A percentile compares a stretch with the other conserved stretches of the same genome.
phyloP scores from a whole-genome alignment of 2,329 filamentous ascomycete species.

The Aspergillus terreus region DNA sequence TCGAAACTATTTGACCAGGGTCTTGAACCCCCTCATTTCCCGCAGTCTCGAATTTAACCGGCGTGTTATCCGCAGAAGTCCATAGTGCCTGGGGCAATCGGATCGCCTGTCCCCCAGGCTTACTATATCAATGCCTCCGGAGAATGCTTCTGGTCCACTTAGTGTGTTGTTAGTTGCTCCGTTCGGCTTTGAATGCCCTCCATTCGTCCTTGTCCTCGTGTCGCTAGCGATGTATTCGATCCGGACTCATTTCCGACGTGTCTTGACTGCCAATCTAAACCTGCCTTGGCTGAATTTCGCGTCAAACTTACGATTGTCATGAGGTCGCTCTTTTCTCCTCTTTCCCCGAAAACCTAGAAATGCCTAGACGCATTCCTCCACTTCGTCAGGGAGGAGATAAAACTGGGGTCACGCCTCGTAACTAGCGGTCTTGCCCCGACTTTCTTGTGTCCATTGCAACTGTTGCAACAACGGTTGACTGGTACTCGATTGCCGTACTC shows the following conservation, averaged over 20 bases:
- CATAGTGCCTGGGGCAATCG: not conserved
- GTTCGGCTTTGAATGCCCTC: not conserved
- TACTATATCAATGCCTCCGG: not conserved
- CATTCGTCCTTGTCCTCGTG: not conserved
- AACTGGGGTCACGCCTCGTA: not conserved
- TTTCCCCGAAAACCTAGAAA: not conserved
- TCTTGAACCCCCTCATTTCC: not conserved
- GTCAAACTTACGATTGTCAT: not conserved
- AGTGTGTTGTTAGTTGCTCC: not conserved
- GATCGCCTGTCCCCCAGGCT: not conserved
- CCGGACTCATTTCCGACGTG: constrained; percentile 3
- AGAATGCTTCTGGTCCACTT: not conserved
- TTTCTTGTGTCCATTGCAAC: not conserved
- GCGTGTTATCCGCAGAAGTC: not conserved
- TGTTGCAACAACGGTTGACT: not conserved
- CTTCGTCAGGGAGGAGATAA: not conserved
- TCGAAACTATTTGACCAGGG: not conserved
- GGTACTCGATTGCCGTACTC: not conserved
- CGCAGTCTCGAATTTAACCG: not conserved
- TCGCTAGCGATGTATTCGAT: not conserved
- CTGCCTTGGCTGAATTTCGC: not conserved
- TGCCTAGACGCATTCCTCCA: not conserved
- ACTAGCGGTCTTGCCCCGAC: not conserved
- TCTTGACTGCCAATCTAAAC: not conserved
- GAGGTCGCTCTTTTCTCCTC: not conserved